Conservation (phyloP, 148 eudicot genomes). For the Gaultheria prostrata region DNA sequence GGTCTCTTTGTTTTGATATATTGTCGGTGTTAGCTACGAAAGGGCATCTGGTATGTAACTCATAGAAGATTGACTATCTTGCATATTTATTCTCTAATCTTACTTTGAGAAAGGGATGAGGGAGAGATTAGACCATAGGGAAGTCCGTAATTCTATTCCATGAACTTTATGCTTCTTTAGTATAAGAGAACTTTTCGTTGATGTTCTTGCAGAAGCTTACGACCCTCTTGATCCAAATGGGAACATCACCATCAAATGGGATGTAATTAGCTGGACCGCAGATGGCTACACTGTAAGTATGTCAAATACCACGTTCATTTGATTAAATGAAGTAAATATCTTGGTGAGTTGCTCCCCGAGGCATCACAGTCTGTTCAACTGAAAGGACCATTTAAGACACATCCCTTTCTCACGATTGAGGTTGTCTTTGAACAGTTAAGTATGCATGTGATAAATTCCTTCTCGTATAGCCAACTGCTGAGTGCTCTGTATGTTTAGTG, state of each 20-base stretch:
- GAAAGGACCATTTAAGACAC: background rate
- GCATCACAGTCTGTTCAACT: background rate
- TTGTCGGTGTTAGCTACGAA: background rate
- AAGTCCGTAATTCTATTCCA: background rate
- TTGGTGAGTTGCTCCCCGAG: background rate
- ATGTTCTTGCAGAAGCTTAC: slow-evolving; percentile 44
- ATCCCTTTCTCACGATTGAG: background rate
- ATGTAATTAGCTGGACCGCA: slow-evolving; percentile 54
- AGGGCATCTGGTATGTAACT: background rate
- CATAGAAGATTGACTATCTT: background rate
- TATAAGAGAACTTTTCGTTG: background rate
- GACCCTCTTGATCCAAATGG: slow-evolving; percentile 75
- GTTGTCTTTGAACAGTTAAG: background rate
- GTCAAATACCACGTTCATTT: background rate
- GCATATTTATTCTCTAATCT: background rate
- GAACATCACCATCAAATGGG: slow-evolving; percentile 74
- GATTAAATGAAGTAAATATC: background rate
- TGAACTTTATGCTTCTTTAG: slow-evolving; percentile 2
- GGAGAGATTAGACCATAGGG: background rate
- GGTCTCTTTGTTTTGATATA: background rate
- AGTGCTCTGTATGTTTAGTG: background rate
- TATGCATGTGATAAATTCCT: background rate
- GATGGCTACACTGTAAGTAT: slow-evolving; percentile 71
- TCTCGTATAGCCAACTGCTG: background rate
- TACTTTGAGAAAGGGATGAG: background rate